A percentile compares a stretch with the other conserved stretches of the same genome.
phyloP scores from a whole-genome alignment of 192 early-diverging fungal species.

The Helicostylum pulchrum region DNA sequence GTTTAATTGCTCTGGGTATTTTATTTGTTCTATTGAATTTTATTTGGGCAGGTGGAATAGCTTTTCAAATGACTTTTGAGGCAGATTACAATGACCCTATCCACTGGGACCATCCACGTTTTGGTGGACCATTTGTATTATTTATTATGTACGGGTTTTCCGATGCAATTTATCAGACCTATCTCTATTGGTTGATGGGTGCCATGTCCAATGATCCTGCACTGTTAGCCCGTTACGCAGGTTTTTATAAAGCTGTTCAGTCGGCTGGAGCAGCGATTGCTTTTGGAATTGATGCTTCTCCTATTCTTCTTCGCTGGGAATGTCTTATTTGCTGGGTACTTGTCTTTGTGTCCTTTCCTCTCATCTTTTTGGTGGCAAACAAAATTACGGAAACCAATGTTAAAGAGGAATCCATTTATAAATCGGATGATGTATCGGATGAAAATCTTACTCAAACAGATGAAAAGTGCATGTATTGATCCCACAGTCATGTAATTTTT shows the following conservation, averaged over 20 bases:
- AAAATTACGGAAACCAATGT: slow-evolving; percentile 45
- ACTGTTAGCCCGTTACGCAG: slow-evolving; percentile 64
- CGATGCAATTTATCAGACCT: slow-evolving; percentile 77
- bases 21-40: slow-evolving; percentile 49
- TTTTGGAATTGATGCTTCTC: slow-evolving; percentile 63
- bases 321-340: slow-evolving; percentile 52
- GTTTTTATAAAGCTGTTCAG: slow-evolving; percentile 88
- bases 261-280: slow-evolving; percentile 73
- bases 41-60: slow-evolving; percentile 61
- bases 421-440: neutral
- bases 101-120: slow-evolving; percentile 43
- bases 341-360: slow-evolving; percentile 41
- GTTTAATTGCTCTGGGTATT: slow-evolving; percentile 50
- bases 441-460: neutral
- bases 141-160: slow-evolving; percentile 75
- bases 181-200: slow-evolving; percentile 82
- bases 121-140: slow-evolving; percentile 61
- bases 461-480: neutral
- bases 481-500: too few species aligned
- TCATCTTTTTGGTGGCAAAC: slow-evolving; percentile 45
- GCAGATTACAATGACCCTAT: slow-evolving; percentile 39
- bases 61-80: slow-evolving; percentile 52
- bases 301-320: slow-evolving; percentile 19
- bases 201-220: slow-evolving; percentile 75
- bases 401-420: neutral